These are phyloP conservation scores for Plasmodium cynomolgi DNA, from an alignment of 169 alveolate species.

Conservation along the genomic window DNA sequence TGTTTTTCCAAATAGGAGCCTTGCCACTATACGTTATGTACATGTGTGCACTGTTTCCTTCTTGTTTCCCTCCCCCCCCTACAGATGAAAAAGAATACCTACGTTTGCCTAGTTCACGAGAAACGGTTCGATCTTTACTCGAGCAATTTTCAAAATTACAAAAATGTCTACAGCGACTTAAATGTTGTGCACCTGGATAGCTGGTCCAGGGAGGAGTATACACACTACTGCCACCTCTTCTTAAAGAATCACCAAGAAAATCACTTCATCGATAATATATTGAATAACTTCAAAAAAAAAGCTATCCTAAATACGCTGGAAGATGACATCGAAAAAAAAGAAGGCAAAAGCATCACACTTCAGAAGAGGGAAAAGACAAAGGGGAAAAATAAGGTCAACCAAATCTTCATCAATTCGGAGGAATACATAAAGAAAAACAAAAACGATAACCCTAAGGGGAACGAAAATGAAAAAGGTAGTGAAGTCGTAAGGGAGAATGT, in stretches of 20 bases:
- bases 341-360: not conserved
- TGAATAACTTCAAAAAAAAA: conserved; percentile 64
- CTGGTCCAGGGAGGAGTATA: conserved; percentile 62
- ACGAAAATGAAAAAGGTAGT: not conserved
- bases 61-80: not conserved
- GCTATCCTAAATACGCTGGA: conserved; percentile 61
- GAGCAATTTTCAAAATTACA: conserved; percentile 36
- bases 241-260: conserved; percentile 39
- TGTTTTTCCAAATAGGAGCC: not conserved
- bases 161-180: conserved; percentile 60
- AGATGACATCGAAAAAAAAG: conserved; percentile 57
- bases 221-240: conserved; percentile 37
- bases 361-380: conserved; percentile 38
- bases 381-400: conserved; percentile 5
- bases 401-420: conserved; percentile 24
- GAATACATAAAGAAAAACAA: conserved; percentile 31
- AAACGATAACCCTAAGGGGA: not conserved
- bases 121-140: conserved; percentile 35
- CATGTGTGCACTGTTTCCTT: not conserved
- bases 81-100: conserved; percentile 69
- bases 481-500: not conserved
- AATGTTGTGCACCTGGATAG: conserved; percentile 47
- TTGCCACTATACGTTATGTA: not conserved
- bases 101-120: conserved; percentile 68
- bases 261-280: conserved; percentile 66